These are phyloP conservation scores for Gossypium anomalum DNA, from an alignment of 345 rosid species.

Conservation along the genomic window DNA sequence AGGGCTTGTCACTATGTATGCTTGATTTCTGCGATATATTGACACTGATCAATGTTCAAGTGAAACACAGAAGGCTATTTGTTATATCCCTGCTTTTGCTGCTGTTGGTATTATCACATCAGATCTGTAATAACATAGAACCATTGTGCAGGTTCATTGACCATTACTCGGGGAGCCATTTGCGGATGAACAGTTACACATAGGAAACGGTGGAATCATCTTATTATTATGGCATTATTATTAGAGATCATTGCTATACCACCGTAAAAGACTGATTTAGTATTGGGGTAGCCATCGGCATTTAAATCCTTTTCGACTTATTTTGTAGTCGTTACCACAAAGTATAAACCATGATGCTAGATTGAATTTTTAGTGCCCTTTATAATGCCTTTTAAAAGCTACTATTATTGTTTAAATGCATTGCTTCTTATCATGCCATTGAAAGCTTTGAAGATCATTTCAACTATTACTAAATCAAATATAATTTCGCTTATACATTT, in stretches of 20 bases:
- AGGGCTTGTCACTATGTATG: background rate
- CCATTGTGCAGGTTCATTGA: conserved; percentile 1
- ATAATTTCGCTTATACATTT: too few relatives aligned
- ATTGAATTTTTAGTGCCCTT: background rate
- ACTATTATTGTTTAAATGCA: background rate
- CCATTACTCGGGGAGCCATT: background rate
- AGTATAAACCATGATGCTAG: background rate
- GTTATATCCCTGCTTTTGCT: background rate
- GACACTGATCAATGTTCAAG: background rate
- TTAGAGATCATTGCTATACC: background rate
- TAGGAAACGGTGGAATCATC: background rate
- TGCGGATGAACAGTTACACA: background rate
- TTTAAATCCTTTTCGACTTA: background rate
- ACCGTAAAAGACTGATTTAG: background rate
- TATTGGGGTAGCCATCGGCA: background rate
- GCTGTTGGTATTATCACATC: too few relatives aligned
- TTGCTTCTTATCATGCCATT: too few relatives aligned
- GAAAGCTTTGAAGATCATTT: too few relatives aligned
- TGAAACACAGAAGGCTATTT: background rate
- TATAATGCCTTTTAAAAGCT: background rate
- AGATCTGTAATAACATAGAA: background rate
- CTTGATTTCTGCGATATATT: background rate
- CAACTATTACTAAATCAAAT: too few relatives aligned
- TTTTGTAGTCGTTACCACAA: background rate
- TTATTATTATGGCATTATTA: background rate